A percentile compares a stretch with the other conserved stretches of the same genome.
Evolutionary conservation across 352 stramenopile species (phyloP).

Genomic region (Phytophthora pini): DNA sequence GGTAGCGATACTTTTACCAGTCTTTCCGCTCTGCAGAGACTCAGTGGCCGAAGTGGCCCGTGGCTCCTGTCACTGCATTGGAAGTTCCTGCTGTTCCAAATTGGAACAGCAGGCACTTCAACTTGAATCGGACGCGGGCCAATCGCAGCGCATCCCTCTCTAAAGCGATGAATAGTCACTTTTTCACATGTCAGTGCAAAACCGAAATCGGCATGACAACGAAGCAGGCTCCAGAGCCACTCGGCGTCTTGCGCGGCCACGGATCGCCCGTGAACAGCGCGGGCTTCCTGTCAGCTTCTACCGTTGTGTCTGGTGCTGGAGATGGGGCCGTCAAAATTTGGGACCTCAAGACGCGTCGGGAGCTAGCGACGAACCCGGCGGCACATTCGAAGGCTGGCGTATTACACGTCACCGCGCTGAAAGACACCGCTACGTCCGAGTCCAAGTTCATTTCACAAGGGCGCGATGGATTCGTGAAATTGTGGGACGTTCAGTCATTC

Average conservation of each 20-base stretch:
- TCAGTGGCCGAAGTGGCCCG: too few species aligned
- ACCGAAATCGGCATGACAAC: constrained; percentile 5
- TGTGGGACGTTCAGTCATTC: constrained; percentile 62
- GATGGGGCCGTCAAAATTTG: constrained; percentile 81
- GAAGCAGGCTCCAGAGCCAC: constrained; percentile 45
- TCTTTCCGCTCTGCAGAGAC: too few species aligned
- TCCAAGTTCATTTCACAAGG: constrained; percentile 69
- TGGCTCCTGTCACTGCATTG: too few species aligned
- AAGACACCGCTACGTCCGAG: constrained; percentile 12
- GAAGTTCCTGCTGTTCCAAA: too few species aligned
- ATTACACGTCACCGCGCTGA: constrained; percentile 47
- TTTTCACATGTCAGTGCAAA: neutral
- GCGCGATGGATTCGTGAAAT: constrained; percentile 69
- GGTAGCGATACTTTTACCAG: too few species aligned
- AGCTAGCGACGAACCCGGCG: constrained; percentile 35
- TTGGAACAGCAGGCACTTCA: neutral
- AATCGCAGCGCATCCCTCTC: neutral
- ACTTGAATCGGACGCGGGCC: neutral
- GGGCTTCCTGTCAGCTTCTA: constrained; percentile 48
- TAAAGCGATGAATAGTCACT: constrained; percentile 6
- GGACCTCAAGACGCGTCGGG: constrained; percentile 67
- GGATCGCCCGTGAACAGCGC: constrained; percentile 64
- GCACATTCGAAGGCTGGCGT: constrained; percentile 82
- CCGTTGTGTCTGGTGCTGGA: constrained; percentile 57
- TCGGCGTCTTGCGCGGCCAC: constrained; percentile 76